Evolutionary conservation across 805 yeast genomes (phyloP).

Genomic region (Komagataella ulmi): DNA sequence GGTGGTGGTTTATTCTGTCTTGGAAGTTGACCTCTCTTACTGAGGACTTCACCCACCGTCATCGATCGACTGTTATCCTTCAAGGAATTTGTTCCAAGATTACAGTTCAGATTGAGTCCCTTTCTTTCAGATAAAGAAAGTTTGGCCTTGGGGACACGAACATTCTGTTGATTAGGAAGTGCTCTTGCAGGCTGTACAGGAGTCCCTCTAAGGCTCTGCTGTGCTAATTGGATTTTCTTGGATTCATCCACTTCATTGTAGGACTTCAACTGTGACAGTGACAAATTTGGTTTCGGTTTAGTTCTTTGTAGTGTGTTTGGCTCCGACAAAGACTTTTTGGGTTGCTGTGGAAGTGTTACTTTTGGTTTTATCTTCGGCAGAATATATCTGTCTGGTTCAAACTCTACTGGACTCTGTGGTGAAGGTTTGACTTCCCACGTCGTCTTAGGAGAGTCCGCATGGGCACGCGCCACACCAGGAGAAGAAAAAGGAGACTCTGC

Average conservation of each 20-base stretch:
- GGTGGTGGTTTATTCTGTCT: conserved; percentile 7
- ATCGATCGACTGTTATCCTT: conserved; percentile 10
- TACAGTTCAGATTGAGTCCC: conserved; percentile 36
- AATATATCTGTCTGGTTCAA: background rate
- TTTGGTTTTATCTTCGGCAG: background rate
- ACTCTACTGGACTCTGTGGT: background rate
- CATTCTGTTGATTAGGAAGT: background rate
- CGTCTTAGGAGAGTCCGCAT: background rate
- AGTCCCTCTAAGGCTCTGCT: conserved; percentile 12
- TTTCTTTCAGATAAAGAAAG: conserved; percentile 35
- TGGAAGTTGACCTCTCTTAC: conserved; percentile 9
- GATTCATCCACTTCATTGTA: background rate
- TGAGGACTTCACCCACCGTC: conserved; percentile 1
- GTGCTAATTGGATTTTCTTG: background rate
- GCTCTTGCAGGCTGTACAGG: conserved; percentile 7
- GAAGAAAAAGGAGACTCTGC: conserved; percentile 1
- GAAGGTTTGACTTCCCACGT: background rate
- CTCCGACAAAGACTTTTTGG: background rate
- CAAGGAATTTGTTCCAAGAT: conserved; percentile 2
- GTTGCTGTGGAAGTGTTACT: background rate
- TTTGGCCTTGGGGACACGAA: conserved; percentile 2
- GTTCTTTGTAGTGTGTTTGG: background rate
- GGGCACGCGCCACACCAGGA: background rate
- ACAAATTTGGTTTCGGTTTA: background rate
- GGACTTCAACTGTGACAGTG: background rate